phyloP scores from a whole-genome alignment of 2,329 filamentous ascomycete species.

The Corynespora cassiicola region DNA sequence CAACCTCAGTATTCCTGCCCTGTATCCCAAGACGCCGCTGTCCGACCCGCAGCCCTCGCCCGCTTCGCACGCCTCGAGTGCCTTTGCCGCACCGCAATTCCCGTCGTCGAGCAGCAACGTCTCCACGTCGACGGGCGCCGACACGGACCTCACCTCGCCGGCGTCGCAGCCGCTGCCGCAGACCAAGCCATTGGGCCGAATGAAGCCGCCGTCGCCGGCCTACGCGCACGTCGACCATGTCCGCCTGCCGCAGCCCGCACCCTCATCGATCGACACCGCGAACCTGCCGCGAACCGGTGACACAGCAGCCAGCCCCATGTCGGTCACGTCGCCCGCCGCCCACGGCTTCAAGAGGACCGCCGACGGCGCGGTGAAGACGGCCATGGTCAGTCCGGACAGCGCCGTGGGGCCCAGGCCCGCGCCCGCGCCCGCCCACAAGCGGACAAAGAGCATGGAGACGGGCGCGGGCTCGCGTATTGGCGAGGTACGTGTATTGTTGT shows the following conservation, averaged over 20 bases:
- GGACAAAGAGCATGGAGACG: constrained; percentile 74
- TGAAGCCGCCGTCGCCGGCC: constrained; percentile 51
- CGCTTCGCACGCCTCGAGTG: constrained; percentile 40
- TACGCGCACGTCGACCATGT: constrained; percentile 60
- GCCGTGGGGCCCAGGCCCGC: constrained; percentile 22
- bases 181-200: constrained; percentile 50
- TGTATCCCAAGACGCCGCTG: constrained; percentile 14
- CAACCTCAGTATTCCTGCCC: constrained; percentile 10
- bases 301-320: constrained; percentile 49
- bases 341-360: constrained; percentile 76
- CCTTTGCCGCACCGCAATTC: constrained; percentile 38
- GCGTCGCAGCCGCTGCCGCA: constrained; percentile 38
- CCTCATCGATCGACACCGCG: constrained; percentile 30
- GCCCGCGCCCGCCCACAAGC: constrained; percentile 62
- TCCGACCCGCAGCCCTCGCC: constrained; percentile 42
- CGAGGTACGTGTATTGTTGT: constrained; percentile 70
- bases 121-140: constrained; percentile 34
- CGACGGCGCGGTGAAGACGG: constrained; percentile 69
- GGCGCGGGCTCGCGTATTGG: constrained; percentile 72
- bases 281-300: constrained; percentile 34
- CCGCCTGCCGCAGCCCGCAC: constrained; percentile 25
- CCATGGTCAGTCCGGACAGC: constrained; percentile 25
- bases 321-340: constrained; percentile 45
- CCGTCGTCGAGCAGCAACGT: constrained; percentile 41
- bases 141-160: constrained; percentile 37